Evolutionary conservation across 208 protist genomes (phyloP).

Genomic region (Tritrichomonas foetus): DNA sequence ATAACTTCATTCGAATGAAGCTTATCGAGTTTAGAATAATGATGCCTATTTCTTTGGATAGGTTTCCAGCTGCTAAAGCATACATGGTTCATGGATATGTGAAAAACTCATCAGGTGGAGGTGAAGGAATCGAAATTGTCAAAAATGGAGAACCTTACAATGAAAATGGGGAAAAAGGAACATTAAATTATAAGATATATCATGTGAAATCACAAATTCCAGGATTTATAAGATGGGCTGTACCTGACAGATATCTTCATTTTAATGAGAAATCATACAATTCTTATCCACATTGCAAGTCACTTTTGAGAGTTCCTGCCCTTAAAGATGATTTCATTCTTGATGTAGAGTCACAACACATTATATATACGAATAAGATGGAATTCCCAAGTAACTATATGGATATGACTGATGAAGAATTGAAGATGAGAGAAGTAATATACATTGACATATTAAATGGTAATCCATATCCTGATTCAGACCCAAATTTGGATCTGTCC

Average conservation of each 20-base stretch:
- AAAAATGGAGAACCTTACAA: not conserved
- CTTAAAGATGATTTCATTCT: not conserved
- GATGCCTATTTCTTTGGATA: too few relatives aligned
- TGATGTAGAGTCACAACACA: not conserved
- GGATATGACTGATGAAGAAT: not conserved
- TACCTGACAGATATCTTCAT: not conserved
- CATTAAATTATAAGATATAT: not conserved
- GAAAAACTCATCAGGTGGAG: too few relatives aligned
- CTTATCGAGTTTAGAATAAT: too few relatives aligned
- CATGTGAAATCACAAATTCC: not conserved
- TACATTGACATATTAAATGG: slow-evolving; percentile 20
- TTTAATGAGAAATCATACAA: not conserved
- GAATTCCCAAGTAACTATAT: not conserved
- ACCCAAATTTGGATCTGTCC: not conserved
- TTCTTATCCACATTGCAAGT: not conserved
- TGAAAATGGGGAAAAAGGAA: not conserved
- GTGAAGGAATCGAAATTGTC: too few relatives aligned
- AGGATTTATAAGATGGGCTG: not conserved
- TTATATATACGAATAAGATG: not conserved
- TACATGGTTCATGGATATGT: too few relatives aligned
- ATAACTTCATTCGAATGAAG: too few relatives aligned
- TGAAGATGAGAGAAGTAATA: not conserved
- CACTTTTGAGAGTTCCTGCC: not conserved
- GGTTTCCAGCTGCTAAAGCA: too few relatives aligned
- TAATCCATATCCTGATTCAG: too few relatives aligned